Evolutionary conservation across 805 yeast species (phyloP).

Genomic region (Groenewaldozyma salmanticensis): DNA sequence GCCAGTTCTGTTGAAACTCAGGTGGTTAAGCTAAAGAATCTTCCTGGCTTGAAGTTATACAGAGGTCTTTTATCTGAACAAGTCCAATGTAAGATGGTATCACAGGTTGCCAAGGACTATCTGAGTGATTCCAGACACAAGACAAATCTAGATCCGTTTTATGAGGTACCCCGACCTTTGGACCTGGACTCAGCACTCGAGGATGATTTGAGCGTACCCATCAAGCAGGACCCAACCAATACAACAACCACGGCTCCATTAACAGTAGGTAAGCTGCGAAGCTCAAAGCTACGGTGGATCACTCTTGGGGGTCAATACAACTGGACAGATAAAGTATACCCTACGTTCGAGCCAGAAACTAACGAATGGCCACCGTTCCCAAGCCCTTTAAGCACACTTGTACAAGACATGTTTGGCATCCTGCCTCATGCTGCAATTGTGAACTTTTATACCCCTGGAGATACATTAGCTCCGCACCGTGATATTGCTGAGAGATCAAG

Average conservation of each 20-base stretch:
- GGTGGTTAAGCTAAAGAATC: too few species aligned
- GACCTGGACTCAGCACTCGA: constrained; percentile 22
- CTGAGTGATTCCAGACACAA: not conserved
- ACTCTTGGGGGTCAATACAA: constrained; percentile 39
- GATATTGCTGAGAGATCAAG: constrained; percentile 32
- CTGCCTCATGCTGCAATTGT: constrained; percentile 34
- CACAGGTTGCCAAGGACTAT: too few species aligned
- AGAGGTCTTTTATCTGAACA: too few species aligned
- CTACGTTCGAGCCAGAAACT: constrained; percentile 26
- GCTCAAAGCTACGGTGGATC: constrained; percentile 33
- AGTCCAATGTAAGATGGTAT: too few species aligned
- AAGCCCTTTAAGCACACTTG: constrained; percentile 14
- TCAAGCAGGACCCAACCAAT: constrained; percentile 5
- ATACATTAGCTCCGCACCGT: constrained; percentile 34
- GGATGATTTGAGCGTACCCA: not conserved
- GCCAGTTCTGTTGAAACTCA: too few species aligned
- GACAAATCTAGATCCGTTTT: constrained; percentile 14
- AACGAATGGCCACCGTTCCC: constrained; percentile 28
- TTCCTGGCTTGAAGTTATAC: too few species aligned
- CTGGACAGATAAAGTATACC: constrained; percentile 35
- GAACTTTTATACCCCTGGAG: constrained; percentile 35
- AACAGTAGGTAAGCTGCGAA: constrained; percentile 14
- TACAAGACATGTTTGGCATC: constrained; percentile 20
- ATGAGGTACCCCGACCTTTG: constrained; percentile 25
- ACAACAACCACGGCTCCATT: constrained; percentile 9